Conservation (phyloP, 805 yeast species). For the Barnettozyma vustinii region DNA sequence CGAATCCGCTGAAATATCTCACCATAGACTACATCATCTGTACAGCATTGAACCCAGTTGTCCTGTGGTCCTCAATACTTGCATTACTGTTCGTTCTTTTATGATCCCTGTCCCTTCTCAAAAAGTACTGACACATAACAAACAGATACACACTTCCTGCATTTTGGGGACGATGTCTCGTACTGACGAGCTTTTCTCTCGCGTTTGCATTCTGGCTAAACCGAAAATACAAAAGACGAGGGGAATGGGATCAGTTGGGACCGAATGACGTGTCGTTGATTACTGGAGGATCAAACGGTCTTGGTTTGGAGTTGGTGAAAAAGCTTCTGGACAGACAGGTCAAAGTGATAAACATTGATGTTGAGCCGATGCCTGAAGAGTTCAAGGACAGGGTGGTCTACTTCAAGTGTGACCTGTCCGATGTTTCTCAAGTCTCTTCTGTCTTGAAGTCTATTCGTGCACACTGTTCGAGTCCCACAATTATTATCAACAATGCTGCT, state of each 20-base stretch:
- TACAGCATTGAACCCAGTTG: neutral
- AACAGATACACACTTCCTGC: constrained; percentile 8
- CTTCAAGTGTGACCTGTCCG: constrained; percentile 63
- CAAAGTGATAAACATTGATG: constrained; percentile 24
- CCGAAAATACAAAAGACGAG: constrained; percentile 16
- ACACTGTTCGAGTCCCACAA: constrained; percentile 49
- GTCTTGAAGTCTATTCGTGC: constrained; percentile 35
- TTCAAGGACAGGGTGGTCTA: constrained; percentile 32
- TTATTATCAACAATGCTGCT: constrained; percentile 83
- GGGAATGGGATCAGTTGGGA: constrained; percentile 16
- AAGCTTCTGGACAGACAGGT: constrained; percentile 17
- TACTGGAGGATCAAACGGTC: constrained; percentile 37
- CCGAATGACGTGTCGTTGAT: constrained; percentile 22
- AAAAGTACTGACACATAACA: constrained; percentile 2
- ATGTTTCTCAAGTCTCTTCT: constrained; percentile 35
- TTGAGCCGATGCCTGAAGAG: constrained; percentile 17
- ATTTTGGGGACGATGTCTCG: constrained; percentile 1
- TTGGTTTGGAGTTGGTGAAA: constrained; percentile 27
- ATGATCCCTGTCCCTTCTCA: neutral
- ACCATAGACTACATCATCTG: constrained; percentile 4
- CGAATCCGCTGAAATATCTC: neutral
- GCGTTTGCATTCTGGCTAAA: neutral
- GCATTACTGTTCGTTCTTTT: constrained; percentile 7
- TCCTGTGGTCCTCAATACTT: neutral
- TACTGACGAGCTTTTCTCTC: neutral